These are phyloP conservation scores for Hamamelis virginiana DNA, from an alignment of 164 flowering plant species.

Conservation along the genomic window DNA sequence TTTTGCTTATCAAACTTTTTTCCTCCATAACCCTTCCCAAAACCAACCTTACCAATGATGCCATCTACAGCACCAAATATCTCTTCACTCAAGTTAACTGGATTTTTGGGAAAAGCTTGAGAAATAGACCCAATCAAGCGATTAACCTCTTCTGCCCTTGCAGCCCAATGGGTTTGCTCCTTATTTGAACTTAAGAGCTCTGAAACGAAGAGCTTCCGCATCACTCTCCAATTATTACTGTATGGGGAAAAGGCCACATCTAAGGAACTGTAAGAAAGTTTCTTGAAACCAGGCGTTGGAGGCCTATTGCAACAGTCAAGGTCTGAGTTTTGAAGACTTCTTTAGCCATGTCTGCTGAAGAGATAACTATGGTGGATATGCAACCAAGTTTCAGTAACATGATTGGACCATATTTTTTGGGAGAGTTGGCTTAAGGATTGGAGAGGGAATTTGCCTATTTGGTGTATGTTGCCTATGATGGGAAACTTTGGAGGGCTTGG, in stretches of 20 bases:
- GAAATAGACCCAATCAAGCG: background rate
- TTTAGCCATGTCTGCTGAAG: background rate
- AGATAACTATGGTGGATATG: background rate
- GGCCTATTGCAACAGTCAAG: background rate
- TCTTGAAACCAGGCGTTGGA: background rate
- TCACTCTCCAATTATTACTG: background rate
- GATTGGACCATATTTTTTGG: background rate
- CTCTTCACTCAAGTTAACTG: constrained; percentile 14
- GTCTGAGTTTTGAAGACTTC: background rate
- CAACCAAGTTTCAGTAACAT: background rate
- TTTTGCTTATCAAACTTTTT: background rate
- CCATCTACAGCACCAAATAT: constrained; percentile 9
- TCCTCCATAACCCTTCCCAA: constrained; percentile 27
- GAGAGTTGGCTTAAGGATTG: background rate
- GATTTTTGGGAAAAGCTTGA: background rate
- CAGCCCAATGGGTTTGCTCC: background rate
- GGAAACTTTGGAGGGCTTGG: background rate
- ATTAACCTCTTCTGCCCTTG: background rate
- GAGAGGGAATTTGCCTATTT: background rate
- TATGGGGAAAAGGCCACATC: background rate
- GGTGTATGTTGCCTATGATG: background rate
- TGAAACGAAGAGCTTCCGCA: background rate
- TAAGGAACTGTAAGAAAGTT: background rate
- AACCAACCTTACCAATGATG: constrained; percentile 25
- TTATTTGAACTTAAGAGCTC: background rate